Percentiles rank a stretch among this genome's conserved stretches.
Conservation (phyloP, 352 stramenopile genomes). For the Phytophthora ohioensis region DNA sequence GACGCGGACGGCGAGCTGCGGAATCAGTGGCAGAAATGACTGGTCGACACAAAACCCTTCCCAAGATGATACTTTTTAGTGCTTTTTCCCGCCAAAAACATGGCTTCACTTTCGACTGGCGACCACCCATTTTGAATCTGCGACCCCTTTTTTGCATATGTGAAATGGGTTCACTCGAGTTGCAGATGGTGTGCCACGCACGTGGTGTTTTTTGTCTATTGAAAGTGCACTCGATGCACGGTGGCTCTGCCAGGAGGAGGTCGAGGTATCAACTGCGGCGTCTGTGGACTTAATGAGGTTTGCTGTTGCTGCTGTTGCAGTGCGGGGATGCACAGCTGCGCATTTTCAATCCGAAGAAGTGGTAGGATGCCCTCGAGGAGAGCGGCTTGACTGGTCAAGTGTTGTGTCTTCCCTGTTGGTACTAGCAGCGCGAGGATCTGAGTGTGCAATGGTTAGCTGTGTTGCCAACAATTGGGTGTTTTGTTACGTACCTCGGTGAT, state of each 20-base stretch:
- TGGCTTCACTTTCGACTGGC: slow-evolving; percentile 17
- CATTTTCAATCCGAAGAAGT: slow-evolving; percentile 32
- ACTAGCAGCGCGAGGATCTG: slow-evolving; percentile 37
- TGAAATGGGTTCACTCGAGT: slow-evolving; percentile 41
- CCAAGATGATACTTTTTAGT: slow-evolving; percentile 27
- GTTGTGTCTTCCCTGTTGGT: slow-evolving; percentile 17
- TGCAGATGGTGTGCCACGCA: slow-evolving; percentile 4
- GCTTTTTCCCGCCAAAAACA: slow-evolving; percentile 35
- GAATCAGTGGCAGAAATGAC: slow-evolving; percentile 39
- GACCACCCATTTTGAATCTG: slow-evolving; percentile 22
- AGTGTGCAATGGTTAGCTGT: slow-evolving; percentile 1
- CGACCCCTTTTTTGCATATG: slow-evolving; percentile 18
- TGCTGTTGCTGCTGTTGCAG: slow-evolving; percentile 16
- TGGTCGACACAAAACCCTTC: slow-evolving; percentile 41
- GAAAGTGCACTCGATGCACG: slow-evolving; percentile 15
- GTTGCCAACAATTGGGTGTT: not conserved
- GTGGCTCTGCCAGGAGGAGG: slow-evolving; percentile 10
- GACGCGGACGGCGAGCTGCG: not conserved
- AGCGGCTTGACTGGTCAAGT: slow-evolving; percentile 34
- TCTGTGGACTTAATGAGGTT: not conserved
- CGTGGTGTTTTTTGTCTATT: slow-evolving; percentile 14
- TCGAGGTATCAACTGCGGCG: slow-evolving; percentile 11
- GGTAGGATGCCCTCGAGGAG: slow-evolving; percentile 33
- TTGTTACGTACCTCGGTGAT: slow-evolving; percentile 32
- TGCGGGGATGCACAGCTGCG: slow-evolving; percentile 14